Base-by-base conservation (phyloP, 495 filamentous ascomycete genomes). In the Penicillium lagena region DNA sequence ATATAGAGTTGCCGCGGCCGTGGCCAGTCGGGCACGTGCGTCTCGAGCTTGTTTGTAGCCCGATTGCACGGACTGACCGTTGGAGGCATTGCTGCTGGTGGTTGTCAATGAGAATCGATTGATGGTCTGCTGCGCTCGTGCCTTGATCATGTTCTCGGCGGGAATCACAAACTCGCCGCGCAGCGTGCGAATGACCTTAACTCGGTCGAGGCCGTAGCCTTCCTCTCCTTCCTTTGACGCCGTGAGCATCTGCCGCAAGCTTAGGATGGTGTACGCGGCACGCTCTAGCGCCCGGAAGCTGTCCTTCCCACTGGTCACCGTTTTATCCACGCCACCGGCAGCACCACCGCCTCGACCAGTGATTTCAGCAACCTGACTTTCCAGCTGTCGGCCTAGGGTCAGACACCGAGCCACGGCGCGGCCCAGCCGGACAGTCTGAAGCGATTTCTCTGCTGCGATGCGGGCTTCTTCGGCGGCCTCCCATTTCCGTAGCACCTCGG, bases 21-120 rank as follows among this genome's bases (percentile, higher is more conserved):
- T 89, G 13, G 81, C 80, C 2, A 86, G 78, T 14, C 87, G 72
- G 3, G 80, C 73, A 51, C 83, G 82, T 11, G 81, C 80, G 43
- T 94, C 90, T 49, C 93, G 87, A 4, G 76, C 82, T 55, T 95
- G 87, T 39, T 83, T 79, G 58, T 85, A 95, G 27, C 87, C 88
- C 2, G 76, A 69, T 11, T 65, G 63, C 34, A 63, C 46, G 11
- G 52, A 49, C 13, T 60, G 56, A 2, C 59, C 41, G 15, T 56
- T 62, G 7, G 61, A 53, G 32, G 58, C 47, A 37, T 55, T 47
- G 11, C 50, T 46, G 2, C 73, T 59, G n/a, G 81, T 67, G 1
- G 78, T 71, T n/a, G 81, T 84, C 52, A 95, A 77, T 29, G 86
- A 87, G 58, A 97, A 97, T 45, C 89, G 84, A 15, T 82, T 74